Evolutionary conservation across 169 alveolate species (phyloP).

Genomic region (Theileria parva): DNA sequence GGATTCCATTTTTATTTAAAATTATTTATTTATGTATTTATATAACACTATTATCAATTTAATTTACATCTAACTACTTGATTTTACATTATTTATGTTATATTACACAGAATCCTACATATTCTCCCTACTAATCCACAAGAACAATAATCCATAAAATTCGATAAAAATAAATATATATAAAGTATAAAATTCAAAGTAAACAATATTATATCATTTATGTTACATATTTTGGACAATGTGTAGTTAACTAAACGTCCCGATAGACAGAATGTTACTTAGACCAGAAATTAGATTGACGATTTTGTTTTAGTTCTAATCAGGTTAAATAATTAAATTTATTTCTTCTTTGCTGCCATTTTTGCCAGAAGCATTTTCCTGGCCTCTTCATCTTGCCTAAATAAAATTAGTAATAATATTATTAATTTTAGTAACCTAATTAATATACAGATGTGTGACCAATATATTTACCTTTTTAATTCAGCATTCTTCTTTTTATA

Average conservation of each 20-base stretch:
- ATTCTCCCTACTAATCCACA: neutral
- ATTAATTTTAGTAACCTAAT: neutral
- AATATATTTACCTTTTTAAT: conserved; percentile 56
- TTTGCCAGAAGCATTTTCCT: conserved; percentile 60
- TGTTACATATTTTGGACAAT: neutral
- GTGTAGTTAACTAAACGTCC: neutral
- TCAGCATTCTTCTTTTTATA: conserved; percentile 75
- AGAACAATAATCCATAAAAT: neutral
- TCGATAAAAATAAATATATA: neutral
- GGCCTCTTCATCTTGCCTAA: conserved; percentile 59
- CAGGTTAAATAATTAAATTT: neutral
- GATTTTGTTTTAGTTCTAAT: neutral
- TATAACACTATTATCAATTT: neutral
- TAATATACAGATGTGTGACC: neutral
- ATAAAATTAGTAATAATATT: neutral
- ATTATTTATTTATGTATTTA: too few relatives aligned
- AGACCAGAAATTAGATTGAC: neutral
- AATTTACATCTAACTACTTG: neutral
- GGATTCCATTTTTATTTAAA: neutral
- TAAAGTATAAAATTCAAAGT: too few relatives aligned
- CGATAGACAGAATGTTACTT: neutral
- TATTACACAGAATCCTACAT: neutral
- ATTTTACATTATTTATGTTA: neutral
- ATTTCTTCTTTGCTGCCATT: conserved; percentile 64
- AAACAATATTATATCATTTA: neutral